Conservation (phyloP, 1,284 basidiomycete species). For the Melampsora abietis-canadensis region DNA sequence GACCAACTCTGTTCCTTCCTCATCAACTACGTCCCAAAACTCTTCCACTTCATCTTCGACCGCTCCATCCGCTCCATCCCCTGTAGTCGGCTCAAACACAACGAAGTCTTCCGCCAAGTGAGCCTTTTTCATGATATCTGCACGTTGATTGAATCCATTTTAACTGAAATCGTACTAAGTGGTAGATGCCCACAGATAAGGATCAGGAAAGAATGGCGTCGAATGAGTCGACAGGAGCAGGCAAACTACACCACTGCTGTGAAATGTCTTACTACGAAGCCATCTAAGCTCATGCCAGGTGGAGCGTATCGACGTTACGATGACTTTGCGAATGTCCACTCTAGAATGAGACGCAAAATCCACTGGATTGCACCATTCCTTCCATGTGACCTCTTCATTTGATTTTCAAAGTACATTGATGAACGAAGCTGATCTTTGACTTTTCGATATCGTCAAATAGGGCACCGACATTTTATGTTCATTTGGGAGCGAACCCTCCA, state of each 20-base stretch:
- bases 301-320: constrained; percentile 29
- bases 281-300: constrained; percentile 31
- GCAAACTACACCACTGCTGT: constrained; percentile 23
- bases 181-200: neutral
- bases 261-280: constrained; percentile 16
- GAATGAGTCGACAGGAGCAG: constrained; percentile 17
- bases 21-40: neutral
- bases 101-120: constrained; percentile 3
- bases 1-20: neutral
- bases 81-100: neutral
- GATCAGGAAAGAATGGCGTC: constrained; percentile 30
- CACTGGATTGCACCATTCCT: constrained; percentile 36
- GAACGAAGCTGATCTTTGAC: no score
- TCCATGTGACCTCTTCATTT: constrained; percentile 3
- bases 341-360: constrained; percentile 29
- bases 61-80: neutral
- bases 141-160: neutral
- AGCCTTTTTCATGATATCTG: neutral
- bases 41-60: neutral
- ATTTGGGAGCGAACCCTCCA: constrained; percentile 20
- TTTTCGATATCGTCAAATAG: neutral
- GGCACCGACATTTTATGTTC: constrained; percentile 41
- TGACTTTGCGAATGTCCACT: constrained; percentile 41
- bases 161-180: neutral
- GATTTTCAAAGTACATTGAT: no score